Conservation (phyloP, 352 stramenopile species). For the Albugo laibachii region DNA sequence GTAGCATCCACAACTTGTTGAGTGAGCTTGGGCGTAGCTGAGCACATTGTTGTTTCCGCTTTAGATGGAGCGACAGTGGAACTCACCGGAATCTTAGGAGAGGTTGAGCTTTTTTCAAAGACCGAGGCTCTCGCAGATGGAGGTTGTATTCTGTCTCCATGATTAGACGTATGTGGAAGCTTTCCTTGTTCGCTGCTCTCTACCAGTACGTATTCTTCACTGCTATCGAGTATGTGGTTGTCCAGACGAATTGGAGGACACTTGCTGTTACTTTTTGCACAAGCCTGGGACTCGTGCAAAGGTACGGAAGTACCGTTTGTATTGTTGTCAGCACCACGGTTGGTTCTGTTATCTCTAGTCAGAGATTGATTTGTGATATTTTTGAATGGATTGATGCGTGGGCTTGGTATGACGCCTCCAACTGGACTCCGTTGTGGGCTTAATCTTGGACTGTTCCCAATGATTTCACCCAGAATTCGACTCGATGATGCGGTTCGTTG, state of each 20-base stretch:
- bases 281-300: too few relatives aligned
- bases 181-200: conserved; percentile 11
- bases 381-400: conserved; percentile 61
- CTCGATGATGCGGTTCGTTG: neutral
- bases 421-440: conserved; percentile 53
- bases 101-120: too few relatives aligned
- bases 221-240: conserved; percentile 21
- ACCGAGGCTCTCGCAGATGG: too few relatives aligned
- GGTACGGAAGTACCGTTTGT: too few relatives aligned
- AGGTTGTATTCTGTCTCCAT: too few relatives aligned
- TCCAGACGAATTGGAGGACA: neutral
- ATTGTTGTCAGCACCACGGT: too few relatives aligned
- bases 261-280: neutral
- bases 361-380: neutral
- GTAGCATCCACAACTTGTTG: conserved; percentile 48
- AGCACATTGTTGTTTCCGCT: neutral
- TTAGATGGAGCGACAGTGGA: neutral
- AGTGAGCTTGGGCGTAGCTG: conserved; percentile 12
- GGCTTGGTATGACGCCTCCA: conserved; percentile 27
- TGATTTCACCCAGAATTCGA: too few relatives aligned
- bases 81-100: neutral
- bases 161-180: too few relatives aligned
- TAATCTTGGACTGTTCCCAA: conserved; percentile 21
- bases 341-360: too few relatives aligned
- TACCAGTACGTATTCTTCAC: conserved; percentile 43